phyloP scores from a whole-genome alignment of 2,329 filamentous ascomycete genomes.

The Epichloe bromicola region DNA sequence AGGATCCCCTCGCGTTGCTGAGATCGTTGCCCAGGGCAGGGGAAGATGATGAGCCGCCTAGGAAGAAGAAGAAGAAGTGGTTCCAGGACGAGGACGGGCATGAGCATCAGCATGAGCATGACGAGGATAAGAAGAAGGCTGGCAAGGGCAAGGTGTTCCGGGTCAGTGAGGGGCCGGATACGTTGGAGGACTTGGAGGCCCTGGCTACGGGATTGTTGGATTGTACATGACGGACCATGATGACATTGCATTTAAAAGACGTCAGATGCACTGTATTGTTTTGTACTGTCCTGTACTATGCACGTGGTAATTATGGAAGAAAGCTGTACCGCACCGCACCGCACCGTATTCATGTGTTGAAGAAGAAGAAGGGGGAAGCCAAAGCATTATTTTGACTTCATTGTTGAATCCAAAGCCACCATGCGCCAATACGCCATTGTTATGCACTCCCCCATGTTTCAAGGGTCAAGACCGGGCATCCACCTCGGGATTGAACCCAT shows the following conservation, averaged over 20 bases:
- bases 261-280: no score
- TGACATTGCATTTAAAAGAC: no score
- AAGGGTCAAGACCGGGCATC: slow-evolving; percentile 2
- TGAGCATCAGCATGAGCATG: slow-evolving; percentile 22
- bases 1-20: slow-evolving; percentile 45
- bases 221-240: not conserved
- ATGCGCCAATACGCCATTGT: not conserved
- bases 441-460: not conserved
- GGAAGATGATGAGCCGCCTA: slow-evolving; percentile 23
- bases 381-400: no score
- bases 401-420: not conserved
- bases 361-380: no score
- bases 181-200: slow-evolving; percentile 65
- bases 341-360: no score
- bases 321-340: no score
- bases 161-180: slow-evolving; percentile 58
- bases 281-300: no score
- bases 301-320: no score
- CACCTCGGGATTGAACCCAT: slow-evolving; percentile 27
- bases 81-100: slow-evolving; percentile 53
- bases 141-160: slow-evolving; percentile 41
- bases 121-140: slow-evolving; percentile 24
- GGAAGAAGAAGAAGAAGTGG: slow-evolving; percentile 61
- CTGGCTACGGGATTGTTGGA: slow-evolving; percentile 61
- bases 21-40: slow-evolving; percentile 40